phyloP scores from a whole-genome alignment of 2,329 filamentous ascomycete species.

The Apiospora pterosperma region DNA sequence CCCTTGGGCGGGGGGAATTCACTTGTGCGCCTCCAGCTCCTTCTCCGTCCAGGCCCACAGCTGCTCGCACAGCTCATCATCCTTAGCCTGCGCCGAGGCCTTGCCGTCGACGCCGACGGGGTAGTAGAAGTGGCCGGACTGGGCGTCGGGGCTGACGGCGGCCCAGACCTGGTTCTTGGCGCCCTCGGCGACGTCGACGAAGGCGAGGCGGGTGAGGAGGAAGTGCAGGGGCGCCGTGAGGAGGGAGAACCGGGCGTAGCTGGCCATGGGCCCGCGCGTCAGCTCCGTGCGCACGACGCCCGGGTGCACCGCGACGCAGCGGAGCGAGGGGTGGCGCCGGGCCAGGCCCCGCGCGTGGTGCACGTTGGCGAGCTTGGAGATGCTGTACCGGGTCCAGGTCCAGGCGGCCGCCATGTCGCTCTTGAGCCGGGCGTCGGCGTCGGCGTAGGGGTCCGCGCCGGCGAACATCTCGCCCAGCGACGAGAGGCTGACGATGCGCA shows the following conservation, averaged over 20 bases:
- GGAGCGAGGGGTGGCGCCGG: constrained; percentile 33
- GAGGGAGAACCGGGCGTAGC: neutral
- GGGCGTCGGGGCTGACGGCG: constrained; percentile 22
- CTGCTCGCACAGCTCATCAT: constrained; percentile 21
- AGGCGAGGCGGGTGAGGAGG: neutral
- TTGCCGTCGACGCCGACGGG: constrained; percentile 27
- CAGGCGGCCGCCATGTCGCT: constrained; percentile 20
- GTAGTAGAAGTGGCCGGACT: constrained; percentile 31
- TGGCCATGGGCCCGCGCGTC: neutral
- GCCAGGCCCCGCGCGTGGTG: constrained; percentile 38
- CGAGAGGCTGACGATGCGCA: constrained; percentile 14
- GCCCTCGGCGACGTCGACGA: constrained; percentile 27
- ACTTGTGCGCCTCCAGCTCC: constrained; percentile 17
- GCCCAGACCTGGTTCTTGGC: constrained; percentile 37
- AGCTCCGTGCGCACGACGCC: constrained; percentile 21
- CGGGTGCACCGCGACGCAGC: constrained; percentile 39
- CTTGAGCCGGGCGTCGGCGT: constrained; percentile 12
- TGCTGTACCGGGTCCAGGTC: constrained; percentile 38
- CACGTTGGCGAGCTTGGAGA: constrained; percentile 41
- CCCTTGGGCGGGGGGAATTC: neutral
- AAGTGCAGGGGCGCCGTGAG: neutral
- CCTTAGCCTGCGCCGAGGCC: constrained; percentile 12
- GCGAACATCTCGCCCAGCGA: constrained; percentile 10
- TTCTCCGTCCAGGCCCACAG: constrained; percentile 32
- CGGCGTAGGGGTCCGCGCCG: constrained; percentile 7